Evolutionary conservation across 345 rosid genomes (phyloP).

Genomic region (Melastoma malabathricum): DNA sequence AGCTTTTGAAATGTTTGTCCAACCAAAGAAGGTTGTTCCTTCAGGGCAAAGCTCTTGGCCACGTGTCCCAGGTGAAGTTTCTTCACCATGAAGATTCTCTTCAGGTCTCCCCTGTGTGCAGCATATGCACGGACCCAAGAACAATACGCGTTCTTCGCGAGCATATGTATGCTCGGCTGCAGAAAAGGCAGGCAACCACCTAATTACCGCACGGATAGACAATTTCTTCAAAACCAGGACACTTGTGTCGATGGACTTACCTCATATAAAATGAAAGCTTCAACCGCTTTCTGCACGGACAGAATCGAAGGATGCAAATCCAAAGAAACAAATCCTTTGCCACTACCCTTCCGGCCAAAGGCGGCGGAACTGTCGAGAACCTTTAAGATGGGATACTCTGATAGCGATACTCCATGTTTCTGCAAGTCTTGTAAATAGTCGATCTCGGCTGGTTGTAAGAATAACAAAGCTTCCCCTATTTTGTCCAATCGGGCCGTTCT

Average conservation of each 20-base stretch:
- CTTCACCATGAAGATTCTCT: slow-evolving; percentile 72
- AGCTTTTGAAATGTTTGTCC: slow-evolving; percentile 53
- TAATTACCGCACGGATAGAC: background rate
- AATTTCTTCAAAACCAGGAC: background rate
- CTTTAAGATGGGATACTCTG: slow-evolving; percentile 70
- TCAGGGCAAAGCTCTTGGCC: slow-evolving; percentile 90
- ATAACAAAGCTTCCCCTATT: slow-evolving; percentile 73
- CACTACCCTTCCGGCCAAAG: slow-evolving; percentile 26
- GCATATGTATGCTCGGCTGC: slow-evolving; percentile 52
- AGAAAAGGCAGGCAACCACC: slow-evolving; percentile 3
- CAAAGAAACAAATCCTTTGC: slow-evolving; percentile 31
- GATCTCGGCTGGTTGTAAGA: slow-evolving; percentile 75
- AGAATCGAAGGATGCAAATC: slow-evolving; percentile 80
- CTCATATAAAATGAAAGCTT: slow-evolving; percentile 40
- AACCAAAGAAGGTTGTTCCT: slow-evolving; percentile 82
- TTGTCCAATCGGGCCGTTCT: slow-evolving; percentile 91
- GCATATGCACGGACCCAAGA: slow-evolving; percentile 93
- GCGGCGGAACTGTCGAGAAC: slow-evolving; percentile 55
- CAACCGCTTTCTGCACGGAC: slow-evolving; percentile 65
- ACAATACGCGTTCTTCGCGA: slow-evolving; percentile 74
- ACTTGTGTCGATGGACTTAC: slow-evolving; percentile 18
- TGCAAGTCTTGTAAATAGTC: slow-evolving; percentile 73
- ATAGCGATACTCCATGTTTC: slow-evolving; percentile 71
- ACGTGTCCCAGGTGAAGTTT: slow-evolving; percentile 94
- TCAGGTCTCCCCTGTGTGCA: slow-evolving; percentile 83